Base-by-base conservation (phyloP, 2,329 filamentous ascomycete genomes). In the Neonectria hederae region DNA sequence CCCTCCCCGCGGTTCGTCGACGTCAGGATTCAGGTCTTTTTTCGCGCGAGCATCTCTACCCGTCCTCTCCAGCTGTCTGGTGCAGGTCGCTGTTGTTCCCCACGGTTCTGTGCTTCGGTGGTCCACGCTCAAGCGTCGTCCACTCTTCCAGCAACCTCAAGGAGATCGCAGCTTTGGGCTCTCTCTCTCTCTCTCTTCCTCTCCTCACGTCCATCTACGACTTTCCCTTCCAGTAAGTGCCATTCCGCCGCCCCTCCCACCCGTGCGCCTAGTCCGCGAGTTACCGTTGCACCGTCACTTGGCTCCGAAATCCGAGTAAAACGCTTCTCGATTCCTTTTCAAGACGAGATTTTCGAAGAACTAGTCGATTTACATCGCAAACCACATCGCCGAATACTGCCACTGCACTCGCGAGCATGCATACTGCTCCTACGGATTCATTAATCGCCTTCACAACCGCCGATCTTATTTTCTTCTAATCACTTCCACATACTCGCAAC, bases 11-110 rank as follows among this genome's bases (percentile, higher is more conserved):
- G 56, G 68, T 75, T 75, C 74, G 73, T 76, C 65, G 74, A 76
- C 70, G 51, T 66, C 62, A 64, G 75, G 72, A 72, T 76, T 76
- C 73, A 62, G 74, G 74, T 72, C 65, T 68, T 72, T 72, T 72
- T 71, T 76, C 73, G 72, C 74, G 75, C 74, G 74, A 78, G 74
- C 66, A 48, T 61, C 53, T 67, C 62, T 64, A 62, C 69, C 67
- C 65, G 67, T 72, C 74, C 76, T 74, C 69, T 72, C 22, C 70
- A 72, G 72, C 69, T 66, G 54, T 69, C 71, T 74, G 71, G 65
- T 67, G 62, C 67, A 74, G 73, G 68, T 66, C 57, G 58, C 71
- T 75, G 63, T 63, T 56, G 60, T 65, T 66, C 52, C 53, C 62
- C 61, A 60, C 54, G 52, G 63, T 69, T 65, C 59, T 59, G 59